phyloP scores from a whole-genome alignment of 2,329 filamentous ascomycete species.

The Aspergillus transmontanensis region DNA sequence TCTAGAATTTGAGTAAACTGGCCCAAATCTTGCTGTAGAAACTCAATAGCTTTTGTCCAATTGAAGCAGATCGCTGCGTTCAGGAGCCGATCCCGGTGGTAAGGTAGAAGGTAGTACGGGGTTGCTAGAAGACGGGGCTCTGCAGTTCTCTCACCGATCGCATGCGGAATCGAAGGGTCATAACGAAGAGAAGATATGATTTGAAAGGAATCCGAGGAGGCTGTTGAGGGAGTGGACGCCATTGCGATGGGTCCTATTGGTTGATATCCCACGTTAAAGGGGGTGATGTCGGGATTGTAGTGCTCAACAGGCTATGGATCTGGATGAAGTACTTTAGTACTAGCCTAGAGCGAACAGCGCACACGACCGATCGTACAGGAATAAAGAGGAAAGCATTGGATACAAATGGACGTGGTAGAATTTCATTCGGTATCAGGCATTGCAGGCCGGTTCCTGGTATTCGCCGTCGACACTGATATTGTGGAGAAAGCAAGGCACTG shows the following conservation, averaged over 20 bases:
- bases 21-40: slow-evolving; percentile 34
- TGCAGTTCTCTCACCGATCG: slow-evolving; percentile 28
- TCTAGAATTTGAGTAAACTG: slow-evolving; percentile 32
- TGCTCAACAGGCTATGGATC: background rate
- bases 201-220: slow-evolving; percentile 49
- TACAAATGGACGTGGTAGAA: background rate
- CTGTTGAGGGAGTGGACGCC: slow-evolving; percentile 20
- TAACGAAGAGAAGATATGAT: slow-evolving; percentile 74
- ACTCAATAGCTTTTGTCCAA: slow-evolving; percentile 41
- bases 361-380: background rate
- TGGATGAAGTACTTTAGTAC: background rate
- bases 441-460: background rate
- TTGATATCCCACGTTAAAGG: background rate
- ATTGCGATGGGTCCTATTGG: background rate
- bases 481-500: slow-evolving; percentile 22
- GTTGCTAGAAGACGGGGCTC: slow-evolving; percentile 49
- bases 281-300: background rate
- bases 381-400: background rate
- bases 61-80: slow-evolving; percentile 55
- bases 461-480: slow-evolving; percentile 9
- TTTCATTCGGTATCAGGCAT: background rate
- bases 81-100: slow-evolving; percentile 78
- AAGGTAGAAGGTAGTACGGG: slow-evolving; percentile 76
- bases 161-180: slow-evolving; percentile 59
- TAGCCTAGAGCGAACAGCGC: background rate